These are phyloP conservation scores for Talaromyces sp. DNA, from an alignment of 2,329 filamentous ascomycete species.

Conservation along the genomic window DNA sequence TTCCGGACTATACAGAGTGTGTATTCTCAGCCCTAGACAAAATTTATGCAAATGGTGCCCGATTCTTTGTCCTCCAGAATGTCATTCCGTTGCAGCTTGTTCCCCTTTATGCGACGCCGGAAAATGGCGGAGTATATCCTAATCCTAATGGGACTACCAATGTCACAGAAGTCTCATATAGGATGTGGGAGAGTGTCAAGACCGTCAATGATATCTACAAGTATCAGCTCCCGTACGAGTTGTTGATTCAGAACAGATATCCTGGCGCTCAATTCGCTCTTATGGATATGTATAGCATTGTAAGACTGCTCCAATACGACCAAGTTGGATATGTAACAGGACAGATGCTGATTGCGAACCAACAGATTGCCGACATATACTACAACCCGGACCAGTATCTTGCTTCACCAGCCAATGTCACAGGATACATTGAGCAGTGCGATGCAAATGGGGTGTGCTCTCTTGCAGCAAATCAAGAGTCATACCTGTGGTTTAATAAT, in stretches of 20 bases:
- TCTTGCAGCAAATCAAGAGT: conserved; percentile 49
- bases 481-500: conserved; percentile 71
- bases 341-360: background rate
- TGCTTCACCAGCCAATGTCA: conserved; percentile 60
- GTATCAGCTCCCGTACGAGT: conserved; percentile 51
- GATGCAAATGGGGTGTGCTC: conserved; percentile 41
- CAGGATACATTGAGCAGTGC: conserved; percentile 58
- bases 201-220: conserved; percentile 52
- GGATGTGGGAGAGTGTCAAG: conserved; percentile 53
- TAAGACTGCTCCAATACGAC: conserved; percentile 26
- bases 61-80: conserved; percentile 72
- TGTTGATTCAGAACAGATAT: conserved; percentile 43
- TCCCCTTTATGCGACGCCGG: conserved; percentile 61
- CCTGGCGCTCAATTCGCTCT: conserved; percentile 60
- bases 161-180: conserved; percentile 48
- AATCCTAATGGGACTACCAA: conserved; percentile 50
- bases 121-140: conserved; percentile 42
- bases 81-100: conserved; percentile 63
- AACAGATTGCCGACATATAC: conserved; percentile 61
- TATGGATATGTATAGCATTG: conserved; percentile 64
- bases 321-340: background rate
- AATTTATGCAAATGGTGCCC: conserved; percentile 63
- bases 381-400: conserved; percentile 60
- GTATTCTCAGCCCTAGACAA: conserved; percentile 61
- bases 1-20: conserved; percentile 66